A percentile compares a stretch with the other conserved stretches of the same genome.
Evolutionary conservation across 805 yeast genomes (phyloP).

Genomic region (Zygotorulaspora sp.): DNA sequence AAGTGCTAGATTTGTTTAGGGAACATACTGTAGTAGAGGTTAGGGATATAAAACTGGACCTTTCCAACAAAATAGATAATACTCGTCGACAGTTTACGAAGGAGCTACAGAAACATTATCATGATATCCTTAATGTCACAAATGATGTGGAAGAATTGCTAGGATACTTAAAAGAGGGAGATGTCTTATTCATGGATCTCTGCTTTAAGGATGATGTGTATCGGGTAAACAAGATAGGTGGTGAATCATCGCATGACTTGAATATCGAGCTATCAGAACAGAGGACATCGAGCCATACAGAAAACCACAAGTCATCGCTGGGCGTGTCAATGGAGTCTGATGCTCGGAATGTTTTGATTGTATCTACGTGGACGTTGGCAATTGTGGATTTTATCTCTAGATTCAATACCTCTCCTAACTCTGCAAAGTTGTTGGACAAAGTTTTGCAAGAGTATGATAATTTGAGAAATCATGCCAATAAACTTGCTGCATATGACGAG

Average conservation of each 20-base stretch:
- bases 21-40: slow-evolving; percentile 16
- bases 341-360: slow-evolving; percentile 12
- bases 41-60: slow-evolving; percentile 17
- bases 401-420: slow-evolving; percentile 15
- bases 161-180: slow-evolving; percentile 17
- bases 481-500: slow-evolving; percentile 5
- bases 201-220: slow-evolving; percentile 30
- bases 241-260: slow-evolving; percentile 11
- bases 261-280: background rate
- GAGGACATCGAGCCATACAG: background rate
- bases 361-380: slow-evolving; percentile 28
- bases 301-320: background rate
- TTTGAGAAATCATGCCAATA: slow-evolving; percentile 1
- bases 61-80: slow-evolving; percentile 14
- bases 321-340: background rate
- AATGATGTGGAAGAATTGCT: slow-evolving; percentile 18
- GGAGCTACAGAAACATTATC: slow-evolving; percentile 23
- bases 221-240: slow-evolving; percentile 23
- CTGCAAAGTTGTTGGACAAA: slow-evolving; percentile 18
- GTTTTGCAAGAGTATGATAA: slow-evolving; percentile 15
- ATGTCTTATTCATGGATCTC: slow-evolving; percentile 26
- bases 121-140: slow-evolving; percentile 27
- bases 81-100: slow-evolving; percentile 20
- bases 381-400: slow-evolving; percentile 20
- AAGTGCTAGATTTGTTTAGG: slow-evolving; percentile 14